Percentiles rank a stretch among this genome's conserved stretches.
phyloP scores from a whole-genome alignment of 805 yeast species.

The Maudiozyma bulderi region DNA sequence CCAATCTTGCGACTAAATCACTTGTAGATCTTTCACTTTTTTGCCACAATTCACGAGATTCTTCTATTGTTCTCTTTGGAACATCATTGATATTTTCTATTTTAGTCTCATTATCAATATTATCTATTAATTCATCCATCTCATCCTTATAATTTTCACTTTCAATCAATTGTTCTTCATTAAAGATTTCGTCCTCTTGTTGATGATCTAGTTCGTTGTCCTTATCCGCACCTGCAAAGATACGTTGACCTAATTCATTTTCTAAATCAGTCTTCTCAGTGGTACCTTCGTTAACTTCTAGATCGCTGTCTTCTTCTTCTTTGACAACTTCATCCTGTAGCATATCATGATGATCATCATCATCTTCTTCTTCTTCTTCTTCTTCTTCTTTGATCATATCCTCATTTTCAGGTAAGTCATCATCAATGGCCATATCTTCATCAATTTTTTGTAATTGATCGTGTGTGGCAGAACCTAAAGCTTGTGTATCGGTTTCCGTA shows the following conservation, averaged over 20 bases:
- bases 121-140: conserved; percentile 26
- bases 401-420: conserved; percentile 34
- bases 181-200: conserved; percentile 6
- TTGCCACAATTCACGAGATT: conserved; percentile 74
- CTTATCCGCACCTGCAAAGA: conserved; percentile 32
- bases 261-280: conserved; percentile 24
- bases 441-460: conserved; percentile 71
- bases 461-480: conserved; percentile 78
- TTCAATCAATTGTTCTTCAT: conserved; percentile 5
- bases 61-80: conserved; percentile 48
- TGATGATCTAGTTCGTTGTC: conserved; percentile 28
- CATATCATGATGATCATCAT: conserved; percentile 27
- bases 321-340: conserved; percentile 21
- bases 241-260: conserved; percentile 36
- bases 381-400: conserved; percentile 24
- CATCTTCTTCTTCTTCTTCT: conserved; percentile 30
- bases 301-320: conserved; percentile 13
- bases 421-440: conserved; percentile 76
- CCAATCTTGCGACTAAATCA: conserved; percentile 75
- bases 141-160: conserved; percentile 24
- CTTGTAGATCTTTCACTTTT: conserved; percentile 75
- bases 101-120: conserved; percentile 27
- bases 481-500: conserved; percentile 76
- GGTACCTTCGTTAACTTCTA: conserved; percentile 8
- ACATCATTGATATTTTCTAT: conserved; percentile 19